Conservation (phyloP, 2,329 filamentous ascomycete species). For the Aspergillus phoenicis region DNA sequence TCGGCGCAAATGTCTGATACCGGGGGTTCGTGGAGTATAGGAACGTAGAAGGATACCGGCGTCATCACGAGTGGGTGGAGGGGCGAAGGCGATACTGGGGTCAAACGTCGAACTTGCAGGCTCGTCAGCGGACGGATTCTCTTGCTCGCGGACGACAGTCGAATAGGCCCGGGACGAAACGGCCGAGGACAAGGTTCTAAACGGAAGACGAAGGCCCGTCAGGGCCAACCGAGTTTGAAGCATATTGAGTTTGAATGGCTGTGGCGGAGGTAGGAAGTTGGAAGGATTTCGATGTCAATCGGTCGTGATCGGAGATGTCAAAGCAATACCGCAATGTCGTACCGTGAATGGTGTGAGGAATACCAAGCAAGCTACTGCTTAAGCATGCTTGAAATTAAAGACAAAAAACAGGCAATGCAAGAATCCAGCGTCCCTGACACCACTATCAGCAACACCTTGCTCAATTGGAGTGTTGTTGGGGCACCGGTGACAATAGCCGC, state of each 20-base stretch:
- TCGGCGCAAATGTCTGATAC: constrained; percentile 84
- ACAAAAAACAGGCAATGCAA: not conserved
- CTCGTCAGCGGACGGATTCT: constrained; percentile 30
- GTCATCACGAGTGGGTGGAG: constrained; percentile 48
- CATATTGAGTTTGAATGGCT: constrained; percentile 50
- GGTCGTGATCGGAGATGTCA: constrained; percentile 13
- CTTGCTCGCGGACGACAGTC: constrained; percentile 46
- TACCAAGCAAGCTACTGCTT: constrained; percentile 11
- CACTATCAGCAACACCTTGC: constrained; percentile 12
- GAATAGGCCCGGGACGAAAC: constrained; percentile 56
- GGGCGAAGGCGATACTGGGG: constrained; percentile 45
- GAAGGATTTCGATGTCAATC: constrained; percentile 1
- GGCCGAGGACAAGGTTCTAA: constrained; percentile 47
- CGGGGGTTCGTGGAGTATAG: constrained; percentile 91
- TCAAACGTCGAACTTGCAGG: constrained; percentile 41
- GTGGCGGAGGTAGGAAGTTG: not conserved
- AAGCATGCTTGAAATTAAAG: constrained; percentile 16
- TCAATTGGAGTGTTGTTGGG: constrained; percentile 17
- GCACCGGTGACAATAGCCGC: constrained; percentile 15
- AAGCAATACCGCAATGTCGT: not conserved
- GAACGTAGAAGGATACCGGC: constrained; percentile 65
- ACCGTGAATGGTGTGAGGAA: not conserved
- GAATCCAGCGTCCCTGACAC: constrained; percentile 6
- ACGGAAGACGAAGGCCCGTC: constrained; percentile 52
- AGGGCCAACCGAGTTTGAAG: constrained; percentile 67